Conservation (phyloP, 2,329 filamentous ascomycete genomes). For the Penicillium sp. region DNA sequence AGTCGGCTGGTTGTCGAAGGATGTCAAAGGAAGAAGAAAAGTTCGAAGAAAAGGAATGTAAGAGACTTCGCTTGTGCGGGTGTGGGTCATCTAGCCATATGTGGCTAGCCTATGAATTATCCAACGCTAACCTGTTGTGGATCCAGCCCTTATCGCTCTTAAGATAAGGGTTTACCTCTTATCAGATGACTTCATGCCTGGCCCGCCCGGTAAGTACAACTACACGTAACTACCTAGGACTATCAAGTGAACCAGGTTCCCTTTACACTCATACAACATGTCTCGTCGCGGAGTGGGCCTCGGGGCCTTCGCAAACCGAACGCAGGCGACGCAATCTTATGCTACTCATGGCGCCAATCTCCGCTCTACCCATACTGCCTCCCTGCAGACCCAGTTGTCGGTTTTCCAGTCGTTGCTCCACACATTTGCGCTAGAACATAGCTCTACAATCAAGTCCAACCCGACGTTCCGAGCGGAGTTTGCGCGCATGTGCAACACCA, state of each 20-base stretch:
- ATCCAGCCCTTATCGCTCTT: slow-evolving; percentile 13
- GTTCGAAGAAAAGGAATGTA: slow-evolving; percentile 15
- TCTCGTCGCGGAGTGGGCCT: slow-evolving; percentile 65
- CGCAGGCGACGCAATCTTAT: slow-evolving; percentile 78
- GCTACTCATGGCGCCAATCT: slow-evolving; percentile 79
- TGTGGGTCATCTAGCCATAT: slow-evolving; percentile 18
- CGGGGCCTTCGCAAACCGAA: slow-evolving; percentile 77
- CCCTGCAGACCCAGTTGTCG: slow-evolving; percentile 82
- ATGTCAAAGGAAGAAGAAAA: slow-evolving; percentile 27
- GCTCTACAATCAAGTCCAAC: slow-evolving; percentile 89
- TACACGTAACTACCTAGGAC: neutral
- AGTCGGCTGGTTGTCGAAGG: slow-evolving; percentile 32
- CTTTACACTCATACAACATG: slow-evolving; percentile 26
- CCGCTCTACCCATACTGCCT: slow-evolving; percentile 72
- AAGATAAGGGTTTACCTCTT: slow-evolving; percentile 18
- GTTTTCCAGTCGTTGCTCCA: slow-evolving; percentile 93
- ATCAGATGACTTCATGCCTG: slow-evolving; percentile 18
- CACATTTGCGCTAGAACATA: slow-evolving; percentile 90
- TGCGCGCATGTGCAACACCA: slow-evolving; percentile 93
- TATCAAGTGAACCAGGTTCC: neutral
- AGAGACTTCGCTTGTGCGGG: slow-evolving; percentile 32
- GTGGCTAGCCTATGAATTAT: neutral
- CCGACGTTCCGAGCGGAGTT: slow-evolving; percentile 94
- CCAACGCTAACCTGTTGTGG: neutral
- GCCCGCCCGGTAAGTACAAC: neutral